Evolutionary conservation across 495 filamentous ascomycete genomes (phyloP).

Genomic region (Xylaria telfairii): DNA sequence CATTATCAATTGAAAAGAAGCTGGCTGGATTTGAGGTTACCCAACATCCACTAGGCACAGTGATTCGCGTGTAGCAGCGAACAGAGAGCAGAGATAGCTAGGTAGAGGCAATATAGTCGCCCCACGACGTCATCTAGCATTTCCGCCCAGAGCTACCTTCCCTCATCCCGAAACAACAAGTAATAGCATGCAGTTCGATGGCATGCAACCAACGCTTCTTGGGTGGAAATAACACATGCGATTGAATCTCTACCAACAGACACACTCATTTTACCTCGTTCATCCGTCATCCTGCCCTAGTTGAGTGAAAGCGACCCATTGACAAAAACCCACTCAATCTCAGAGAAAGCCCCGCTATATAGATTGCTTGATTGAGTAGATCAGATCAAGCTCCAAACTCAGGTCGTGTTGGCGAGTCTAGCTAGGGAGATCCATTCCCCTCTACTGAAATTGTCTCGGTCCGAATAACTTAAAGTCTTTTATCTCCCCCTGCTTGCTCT

Average conservation of each 20-base stretch:
- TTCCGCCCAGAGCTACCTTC: slow-evolving; percentile 23
- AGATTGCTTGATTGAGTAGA: no score
- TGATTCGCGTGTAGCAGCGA: slow-evolving; percentile 6
- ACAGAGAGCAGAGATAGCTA: background rate
- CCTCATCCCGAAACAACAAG: slow-evolving; percentile 7
- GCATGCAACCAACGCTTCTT: background rate
- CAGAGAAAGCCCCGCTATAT: slow-evolving; percentile 19
- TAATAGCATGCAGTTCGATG: background rate
- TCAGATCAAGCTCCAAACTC: slow-evolving; percentile 22
- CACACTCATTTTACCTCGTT: background rate
- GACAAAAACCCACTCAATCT: slow-evolving; percentile 13
- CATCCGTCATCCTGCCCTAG: background rate
- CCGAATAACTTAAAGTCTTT: background rate
- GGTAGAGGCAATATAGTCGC: slow-evolving; percentile 9
- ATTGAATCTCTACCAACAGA: background rate
- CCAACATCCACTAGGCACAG: slow-evolving; percentile 7
- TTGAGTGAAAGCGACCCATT: background rate
- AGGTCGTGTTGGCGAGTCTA: slow-evolving; percentile 5
- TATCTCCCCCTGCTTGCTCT: background rate
- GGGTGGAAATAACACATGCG: background rate
- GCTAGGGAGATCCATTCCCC: slow-evolving; percentile 8
- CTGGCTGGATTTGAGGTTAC: background rate
- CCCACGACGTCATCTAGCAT: slow-evolving; percentile 40
- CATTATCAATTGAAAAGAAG: background rate
- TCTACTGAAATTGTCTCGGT: slow-evolving; percentile 6